Evolutionary conservation across 495 filamentous ascomycete genomes (phyloP), one percentile per base, ranked within the genome.

Genomic region (Aspergillus leporis): DNA sequence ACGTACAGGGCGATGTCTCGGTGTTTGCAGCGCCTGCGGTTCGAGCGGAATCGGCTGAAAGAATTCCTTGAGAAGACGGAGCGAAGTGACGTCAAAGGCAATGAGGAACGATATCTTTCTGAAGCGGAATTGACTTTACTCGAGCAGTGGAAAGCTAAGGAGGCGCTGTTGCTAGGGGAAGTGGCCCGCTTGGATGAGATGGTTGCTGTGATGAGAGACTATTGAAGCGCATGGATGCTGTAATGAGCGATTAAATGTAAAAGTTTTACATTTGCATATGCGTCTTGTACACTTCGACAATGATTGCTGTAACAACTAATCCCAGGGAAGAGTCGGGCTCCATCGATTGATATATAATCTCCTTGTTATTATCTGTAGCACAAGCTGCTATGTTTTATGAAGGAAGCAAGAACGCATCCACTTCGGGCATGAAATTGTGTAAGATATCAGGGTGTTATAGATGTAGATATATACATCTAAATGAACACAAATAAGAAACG

Each of bases 1-100:
- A 83, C 85, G 10, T 97, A 96, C 77, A 92, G 92, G 68, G 83
- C 87, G 13, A 96, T 98, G 92, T 83, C 89, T n/a, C 84, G 91
- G 40, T 87, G 85, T 45, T 64, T 97, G 51, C 90, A 96, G 69
- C 85, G 90, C 13, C 76, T 90, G 23, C 81, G 84, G 36, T 83
- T 87, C 40, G 91, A 97, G 70, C 81, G 85, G 23, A 77, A 80
- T 23, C 84, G 87, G 52, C 79, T 87, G 14, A 80, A 83, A 62
- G 81, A 82, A 21, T 82, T 95, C 22, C 72, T 98, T 0, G 81
- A 86, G 28, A 86, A 95, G 61, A 88, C 87, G 0, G 87, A 91
- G 68, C 83, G 94, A 12, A 87, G 81, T 10, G 93, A 98, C 69
- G 88, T 98, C 30, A 81, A 86, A 58, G 91, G 90, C 6, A 83